phyloP scores from a whole-genome alignment of 305 asterid species.

The Fraxinus albicans region DNA sequence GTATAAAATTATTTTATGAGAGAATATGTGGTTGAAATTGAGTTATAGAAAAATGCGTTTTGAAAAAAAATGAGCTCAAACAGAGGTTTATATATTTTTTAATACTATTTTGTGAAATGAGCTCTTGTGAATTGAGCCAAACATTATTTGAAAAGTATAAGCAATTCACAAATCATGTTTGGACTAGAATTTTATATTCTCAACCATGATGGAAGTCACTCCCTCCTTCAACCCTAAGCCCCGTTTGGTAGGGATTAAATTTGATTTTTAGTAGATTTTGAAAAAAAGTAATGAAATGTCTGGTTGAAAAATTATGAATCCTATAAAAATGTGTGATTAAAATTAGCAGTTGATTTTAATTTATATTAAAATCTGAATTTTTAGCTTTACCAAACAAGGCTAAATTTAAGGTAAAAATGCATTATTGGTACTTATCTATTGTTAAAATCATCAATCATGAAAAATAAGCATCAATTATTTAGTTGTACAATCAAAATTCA shows the following conservation, averaged over 20 bases:
- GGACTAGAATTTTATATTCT: constrained; percentile 6
- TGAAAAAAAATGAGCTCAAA: too few relatives aligned
- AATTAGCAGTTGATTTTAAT: too few relatives aligned
- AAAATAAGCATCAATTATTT: not conserved
- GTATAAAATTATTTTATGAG: too few relatives aligned
- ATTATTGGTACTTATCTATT: not conserved
- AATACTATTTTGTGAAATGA: not conserved
- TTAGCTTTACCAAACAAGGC: too few relatives aligned
- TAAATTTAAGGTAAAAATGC: not conserved
- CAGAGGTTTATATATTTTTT: not conserved
- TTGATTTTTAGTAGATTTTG: too few relatives aligned
- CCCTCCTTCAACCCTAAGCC: not conserved
- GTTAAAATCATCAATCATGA: not conserved
- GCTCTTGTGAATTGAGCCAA: not conserved
- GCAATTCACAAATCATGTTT: not conserved
- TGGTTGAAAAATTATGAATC: too few relatives aligned
- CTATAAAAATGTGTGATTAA: too few relatives aligned
- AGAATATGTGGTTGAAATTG: too few relatives aligned
- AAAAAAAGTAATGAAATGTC: too few relatives aligned
- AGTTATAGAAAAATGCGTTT: too few relatives aligned
- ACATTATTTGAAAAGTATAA: not conserved
- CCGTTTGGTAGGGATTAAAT: too few relatives aligned
- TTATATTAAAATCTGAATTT: too few relatives aligned
- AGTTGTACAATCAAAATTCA: not conserved
- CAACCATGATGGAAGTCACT: not conserved